Base-by-base conservation (phyloP, 1,284 basidiomycete species). In the Fomitopsis schrenkii region DNA sequence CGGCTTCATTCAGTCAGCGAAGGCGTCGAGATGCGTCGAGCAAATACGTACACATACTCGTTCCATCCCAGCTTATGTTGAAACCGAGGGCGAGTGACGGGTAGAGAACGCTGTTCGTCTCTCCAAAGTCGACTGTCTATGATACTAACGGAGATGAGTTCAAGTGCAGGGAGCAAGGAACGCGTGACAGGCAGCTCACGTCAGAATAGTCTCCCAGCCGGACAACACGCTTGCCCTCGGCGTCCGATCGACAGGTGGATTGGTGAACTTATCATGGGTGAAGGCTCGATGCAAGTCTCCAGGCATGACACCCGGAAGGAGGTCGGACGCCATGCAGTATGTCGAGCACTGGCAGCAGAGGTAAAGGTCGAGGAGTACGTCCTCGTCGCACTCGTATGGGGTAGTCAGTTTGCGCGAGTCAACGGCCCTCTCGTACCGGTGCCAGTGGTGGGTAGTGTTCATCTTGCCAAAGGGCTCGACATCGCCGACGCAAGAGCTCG, bases 391-490 rank as follows among this genome's bases (percentile, higher is more conserved):
- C 33, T 76, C 76, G 66, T 86, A 85, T n/a, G 87, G 84, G 17
- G 86, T 83, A 22, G 80, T 83, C 33, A 92, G 80, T 64, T 81
- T 82, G 53, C 79, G 76, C 12, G 87, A 80, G 68, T 90, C 87
- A 22, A 92, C 80, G 2, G 87, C 87, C 60, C 79, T 82, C 59
- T 80, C 79, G 67, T 92, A 93, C 57, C 78, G 79, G 70, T 93
- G 91, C 67, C 90, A 92, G 70, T 93, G 91, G 69, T 93, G 91
- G 0, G 90, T 90, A 64, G 81, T 76, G 71, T 91, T 90, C n/a
- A 68, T 67, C 45, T 73, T 75, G 0, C 78, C 78, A 58, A 80
- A 80, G 44, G 80, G 77, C 33, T 80, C 81, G 15, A 71, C 78
- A 19, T 82, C 80, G 17, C 75, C 79, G 28, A 84, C 70, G 66